Evolutionary conservation across 169 alveolate species (phyloP), one percentile per base, ranked within the genome.

Genomic region (Theileria sp.): DNA sequence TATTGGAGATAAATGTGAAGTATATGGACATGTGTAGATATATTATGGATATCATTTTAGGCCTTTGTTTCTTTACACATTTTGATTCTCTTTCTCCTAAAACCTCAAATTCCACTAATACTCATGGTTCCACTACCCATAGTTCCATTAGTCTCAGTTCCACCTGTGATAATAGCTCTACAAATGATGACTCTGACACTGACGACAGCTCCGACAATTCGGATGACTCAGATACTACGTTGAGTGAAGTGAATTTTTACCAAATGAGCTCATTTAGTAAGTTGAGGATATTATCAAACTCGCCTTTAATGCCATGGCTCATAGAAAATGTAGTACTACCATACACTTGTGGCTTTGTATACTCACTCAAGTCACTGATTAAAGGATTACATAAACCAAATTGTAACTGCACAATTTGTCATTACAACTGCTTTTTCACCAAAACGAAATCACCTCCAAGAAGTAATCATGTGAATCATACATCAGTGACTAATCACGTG

Each of bases 21-120:
- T 65, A 71, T 23, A 26, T 65, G 23, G 70, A 44, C 34, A 23
- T 68, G 26, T 67, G 65, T 13, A 50, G 67, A 21, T 82, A 82
- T 28, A 23, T 82, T 23, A 17, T 82, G 30, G 88, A 82, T 49
- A 49, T 75, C 0, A 36, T 82, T 9, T 44, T 82, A 32, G 88
- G 88, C 1, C 7, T 82, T 12, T 82, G 88, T 49, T 28, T 82
- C 56, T 58, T 58, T 28, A 58, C 21, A 8, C 21, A 58, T 58
- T 58, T 58, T 58, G 67, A 58, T 58, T 10, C 54, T n/a, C 17
- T 10, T 10, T 4, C 12, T 8, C 1, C 17, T 4, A 8, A 7
- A 44, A 4, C 4, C 54, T 44, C 54, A 44, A n/a, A n/a, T n/a
- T n/a, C n/a, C n/a, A n/a, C n/a, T n/a, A n/a, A n/a, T n/a, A n/a